These are phyloP conservation scores for Paradendryphiella salina DNA, from an alignment of 2,329 filamentous ascomycete species.

Conservation along the genomic window DNA sequence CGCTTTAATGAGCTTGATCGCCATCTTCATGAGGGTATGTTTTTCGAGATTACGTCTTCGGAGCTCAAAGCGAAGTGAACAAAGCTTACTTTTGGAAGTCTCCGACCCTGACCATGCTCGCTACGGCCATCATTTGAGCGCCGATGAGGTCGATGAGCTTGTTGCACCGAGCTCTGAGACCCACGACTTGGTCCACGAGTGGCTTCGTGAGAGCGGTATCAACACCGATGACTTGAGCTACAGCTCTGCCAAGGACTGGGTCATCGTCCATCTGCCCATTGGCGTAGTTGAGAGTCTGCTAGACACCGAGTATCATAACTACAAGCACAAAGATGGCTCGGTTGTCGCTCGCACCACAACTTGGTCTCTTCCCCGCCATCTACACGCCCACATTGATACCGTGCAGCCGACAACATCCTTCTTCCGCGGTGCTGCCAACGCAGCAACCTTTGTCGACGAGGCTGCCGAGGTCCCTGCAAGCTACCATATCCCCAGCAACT, in stretches of 20 bases:
- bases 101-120: constrained; percentile 54
- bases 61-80: too few species aligned
- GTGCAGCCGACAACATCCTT: constrained; percentile 66
- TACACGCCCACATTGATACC: constrained; percentile 62
- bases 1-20: constrained; percentile 60
- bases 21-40: constrained; percentile 57
- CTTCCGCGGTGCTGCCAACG: constrained; percentile 40
- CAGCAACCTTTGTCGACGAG: constrained; percentile 32
- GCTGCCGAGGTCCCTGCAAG: constrained; percentile 29
- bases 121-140: constrained; percentile 60
- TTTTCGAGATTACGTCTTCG: neutral
- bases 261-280: constrained; percentile 58
- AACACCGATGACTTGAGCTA: constrained; percentile 51
- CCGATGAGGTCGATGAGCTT: constrained; percentile 58
- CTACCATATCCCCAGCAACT: constrained; percentile 37
- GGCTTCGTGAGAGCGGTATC: constrained; percentile 60
- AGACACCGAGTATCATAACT: constrained; percentile 55
- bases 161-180: constrained; percentile 59
- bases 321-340: constrained; percentile 58
- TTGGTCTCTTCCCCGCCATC: constrained; percentile 62
- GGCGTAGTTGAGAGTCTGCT: constrained; percentile 58
- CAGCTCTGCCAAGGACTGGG: constrained; percentile 61
- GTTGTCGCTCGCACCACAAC: constrained; percentile 56
- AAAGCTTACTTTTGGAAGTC: constrained; percentile 15
- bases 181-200: constrained; percentile 57